These are phyloP conservation scores for Sporisorium exsertum DNA, from an alignment of 1,284 basidiomycete species.

Conservation along the genomic window DNA sequence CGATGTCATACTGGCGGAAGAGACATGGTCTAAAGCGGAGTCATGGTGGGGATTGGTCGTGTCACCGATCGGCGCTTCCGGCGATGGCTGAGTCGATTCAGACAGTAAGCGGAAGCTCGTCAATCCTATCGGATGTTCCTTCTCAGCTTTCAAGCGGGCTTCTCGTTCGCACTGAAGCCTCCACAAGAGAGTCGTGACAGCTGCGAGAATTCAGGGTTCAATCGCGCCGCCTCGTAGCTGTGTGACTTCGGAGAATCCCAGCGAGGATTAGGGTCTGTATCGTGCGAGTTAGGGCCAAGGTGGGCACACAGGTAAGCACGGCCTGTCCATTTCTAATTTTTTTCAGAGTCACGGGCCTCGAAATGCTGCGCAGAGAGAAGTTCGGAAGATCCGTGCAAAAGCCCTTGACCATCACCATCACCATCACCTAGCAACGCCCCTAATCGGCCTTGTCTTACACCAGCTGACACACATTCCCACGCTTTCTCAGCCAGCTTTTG, in stretches of 20 bases:
- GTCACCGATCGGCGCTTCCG: neutral
- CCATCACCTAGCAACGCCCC: slow-evolving; percentile 15
- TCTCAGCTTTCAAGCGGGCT: neutral
- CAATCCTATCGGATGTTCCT: neutral
- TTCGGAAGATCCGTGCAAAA: slow-evolving; percentile 14
- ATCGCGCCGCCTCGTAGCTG: neutral
- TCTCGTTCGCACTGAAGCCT: neutral
- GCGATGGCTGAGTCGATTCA: neutral
- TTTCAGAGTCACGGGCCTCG: slow-evolving; percentile 8
- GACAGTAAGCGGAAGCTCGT: neutral
- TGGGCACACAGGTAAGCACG: too few relatives aligned
- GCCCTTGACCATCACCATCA: neutral
- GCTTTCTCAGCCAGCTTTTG: slow-evolving; percentile 2
- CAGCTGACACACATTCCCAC: slow-evolving; percentile 12
- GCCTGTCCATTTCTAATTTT: slow-evolving; percentile 1
- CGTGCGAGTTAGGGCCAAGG: slow-evolving; percentile 25
- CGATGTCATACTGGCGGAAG: slow-evolving; percentile 18
- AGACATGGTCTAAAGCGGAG: neutral
- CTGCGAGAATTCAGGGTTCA: slow-evolving; percentile 27
- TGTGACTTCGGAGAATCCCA: neutral
- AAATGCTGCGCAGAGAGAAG: slow-evolving; percentile 1
- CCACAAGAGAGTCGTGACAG: slow-evolving; percentile 1
- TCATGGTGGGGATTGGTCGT: neutral
- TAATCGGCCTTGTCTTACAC: neutral
- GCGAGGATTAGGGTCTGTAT: slow-evolving; percentile 18